Evolutionary conservation across 306 rosid genomes (phyloP).

Genomic region (Hippophae gyantsensis): DNA sequence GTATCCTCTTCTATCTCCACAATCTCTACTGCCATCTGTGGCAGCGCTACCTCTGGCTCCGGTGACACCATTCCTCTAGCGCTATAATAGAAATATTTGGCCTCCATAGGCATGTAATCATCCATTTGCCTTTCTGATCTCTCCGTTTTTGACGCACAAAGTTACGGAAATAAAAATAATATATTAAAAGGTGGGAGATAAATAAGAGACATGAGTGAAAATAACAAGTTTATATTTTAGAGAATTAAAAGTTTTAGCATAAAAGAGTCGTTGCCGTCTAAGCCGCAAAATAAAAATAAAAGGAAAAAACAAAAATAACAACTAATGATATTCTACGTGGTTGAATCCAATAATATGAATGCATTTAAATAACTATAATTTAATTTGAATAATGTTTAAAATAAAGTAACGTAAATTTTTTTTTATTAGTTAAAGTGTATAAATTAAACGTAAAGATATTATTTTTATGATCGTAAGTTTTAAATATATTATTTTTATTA

Average conservation of each 20-base stretch:
- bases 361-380: too few species aligned
- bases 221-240: slow-evolving; percentile 25
- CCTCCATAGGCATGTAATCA: slow-evolving; percentile 25
- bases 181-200: not conserved
- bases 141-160: not conserved
- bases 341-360: too few species aligned
- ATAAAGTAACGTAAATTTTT: not conserved
- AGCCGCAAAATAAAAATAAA: slow-evolving; percentile 33
- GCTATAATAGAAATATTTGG: slow-evolving; percentile 21
- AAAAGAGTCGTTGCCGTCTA: slow-evolving; percentile 35
- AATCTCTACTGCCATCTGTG: slow-evolving; percentile 21
- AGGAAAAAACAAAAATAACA: not conserved
- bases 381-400: not conserved
- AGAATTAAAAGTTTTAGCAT: slow-evolving; percentile 22
- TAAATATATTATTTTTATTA: too few species aligned
- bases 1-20: slow-evolving; percentile 50
- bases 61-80: slow-evolving; percentile 27
- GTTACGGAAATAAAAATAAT: not conserved
- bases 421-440: too few species aligned
- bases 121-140: slow-evolving; percentile 32
- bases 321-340: too few species aligned
- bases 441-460: too few species aligned
- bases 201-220: slow-evolving; percentile 16
- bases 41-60: slow-evolving; percentile 47
- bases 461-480: too few species aligned